Evolutionary conservation across 805 yeast genomes (phyloP), one percentile per base, ranked within the genome.

Genomic region (Nakazawaea ernobii): DNA sequence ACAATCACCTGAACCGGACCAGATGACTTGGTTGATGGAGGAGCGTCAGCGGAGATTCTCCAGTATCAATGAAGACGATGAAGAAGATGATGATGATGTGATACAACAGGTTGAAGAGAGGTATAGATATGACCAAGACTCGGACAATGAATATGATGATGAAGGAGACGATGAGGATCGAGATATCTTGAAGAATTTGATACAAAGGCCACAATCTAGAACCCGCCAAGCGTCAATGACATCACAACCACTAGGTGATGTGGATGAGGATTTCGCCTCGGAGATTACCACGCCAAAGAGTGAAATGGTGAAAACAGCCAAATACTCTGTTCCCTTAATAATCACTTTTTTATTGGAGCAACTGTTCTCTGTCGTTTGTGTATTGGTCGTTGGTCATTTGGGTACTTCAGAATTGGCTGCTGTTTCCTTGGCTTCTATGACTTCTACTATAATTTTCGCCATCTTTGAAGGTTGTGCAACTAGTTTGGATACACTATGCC

Each of bases 391-490:
- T 0, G 90, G 92, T 2, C 79, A 81, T 55, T 65, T 86, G 46
- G 94, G 94, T 5, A 80, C 77, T 44, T 71, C 73, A 11, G 89
- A 83, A 59, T 68, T 86, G 43, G 92, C 91, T 7, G 92, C 89
- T 10, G 87, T 83, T 7, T 79, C 88, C 6, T 67, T 86, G 55
- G 82, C 87, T 7, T 77, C 88, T 15, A 85, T 85, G 91, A 83
- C 91, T 1, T 87, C 89, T 2, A 84, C 85, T 50, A 84, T 86
- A 37, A 75, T 84, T 1, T 74, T 83, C 52, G 88, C 90, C 26
- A 74, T 85, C 1, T 80, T 84, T 55, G 89, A 84, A 61, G 94
- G 92, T 13, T 77, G 85, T 1, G 74, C 89, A 14, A 85, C 92
- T 0, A 76, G 89, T 50, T 68, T 86, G 45, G 92, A 85, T 57